phyloP scores from a whole-genome alignment of 352 stramenopile genomes.

The Globisporangium echinulatum region DNA sequence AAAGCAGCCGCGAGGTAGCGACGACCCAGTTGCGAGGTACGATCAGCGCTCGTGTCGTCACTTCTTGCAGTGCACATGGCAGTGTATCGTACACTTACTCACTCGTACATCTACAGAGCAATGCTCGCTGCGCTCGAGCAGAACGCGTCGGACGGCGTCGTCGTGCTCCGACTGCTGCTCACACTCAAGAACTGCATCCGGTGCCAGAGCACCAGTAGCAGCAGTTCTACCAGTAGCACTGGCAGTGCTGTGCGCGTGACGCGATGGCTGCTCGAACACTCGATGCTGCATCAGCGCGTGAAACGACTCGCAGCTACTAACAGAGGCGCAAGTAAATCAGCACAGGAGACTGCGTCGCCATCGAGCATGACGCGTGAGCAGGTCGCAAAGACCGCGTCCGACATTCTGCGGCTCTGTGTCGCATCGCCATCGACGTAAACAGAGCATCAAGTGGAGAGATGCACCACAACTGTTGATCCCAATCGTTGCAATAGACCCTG shows the following conservation, averaged over 20 bases:
- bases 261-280: constrained; percentile 26
- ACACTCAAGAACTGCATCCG: constrained; percentile 55
- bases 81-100: not conserved
- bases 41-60: not conserved
- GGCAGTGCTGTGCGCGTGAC: constrained; percentile 16
- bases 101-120: not conserved
- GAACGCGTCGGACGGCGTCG: constrained; percentile 11
- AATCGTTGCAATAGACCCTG: not conserved
- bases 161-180: constrained; percentile 44
- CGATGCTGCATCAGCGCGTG: constrained; percentile 16
- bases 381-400: constrained; percentile 37
- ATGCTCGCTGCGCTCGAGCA: constrained; percentile 24
- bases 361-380: constrained; percentile 23
- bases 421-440: not conserved
- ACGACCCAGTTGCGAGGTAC: constrained; percentile 21
- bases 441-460: not conserved
- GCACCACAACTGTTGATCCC: not conserved
- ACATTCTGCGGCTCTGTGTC: constrained; percentile 28
- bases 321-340: not conserved
- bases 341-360: not conserved
- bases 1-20: not conserved
- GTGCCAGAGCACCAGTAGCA: constrained; percentile 20
- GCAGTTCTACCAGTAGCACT: not conserved
- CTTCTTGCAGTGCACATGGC: not conserved
- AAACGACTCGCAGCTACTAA: constrained; percentile 12